Evolutionary conservation across 78 protist genomes (phyloP).

Genomic region (Trichosphaerium sp.): DNA sequence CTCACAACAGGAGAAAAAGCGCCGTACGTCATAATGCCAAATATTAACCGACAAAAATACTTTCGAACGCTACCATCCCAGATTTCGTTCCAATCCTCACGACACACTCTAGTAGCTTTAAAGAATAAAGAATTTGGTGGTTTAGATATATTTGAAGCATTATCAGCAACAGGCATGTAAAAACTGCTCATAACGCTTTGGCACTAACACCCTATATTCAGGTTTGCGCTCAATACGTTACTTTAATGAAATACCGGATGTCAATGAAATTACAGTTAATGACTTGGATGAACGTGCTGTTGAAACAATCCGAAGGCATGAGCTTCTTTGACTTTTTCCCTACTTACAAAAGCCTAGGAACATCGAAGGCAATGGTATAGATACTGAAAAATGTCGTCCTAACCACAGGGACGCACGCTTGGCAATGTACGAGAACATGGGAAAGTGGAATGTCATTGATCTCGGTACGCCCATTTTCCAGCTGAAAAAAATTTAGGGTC

Average conservation of each 20-base stretch:
- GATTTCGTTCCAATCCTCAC: background rate
- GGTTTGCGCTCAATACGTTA: conserved; percentile 86
- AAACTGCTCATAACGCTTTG: too few species aligned
- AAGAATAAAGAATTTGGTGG: background rate
- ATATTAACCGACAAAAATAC: background rate
- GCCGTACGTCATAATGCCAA: background rate
- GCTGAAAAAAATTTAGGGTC: too few species aligned
- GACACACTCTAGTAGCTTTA: background rate
- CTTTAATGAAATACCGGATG: conserved; percentile 54
- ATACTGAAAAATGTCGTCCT: conserved; percentile 16
- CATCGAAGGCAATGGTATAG: conserved; percentile 56
- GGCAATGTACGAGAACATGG: too few species aligned
- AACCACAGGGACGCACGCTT: conserved; percentile 40
- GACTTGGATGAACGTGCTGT: conserved; percentile 82
- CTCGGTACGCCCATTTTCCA: too few species aligned
- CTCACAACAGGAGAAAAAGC: conserved; percentile 2
- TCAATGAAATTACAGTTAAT: conserved; percentile 71
- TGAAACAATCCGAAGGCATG: conserved; percentile 56
- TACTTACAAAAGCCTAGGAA: too few species aligned
- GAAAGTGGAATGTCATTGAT: too few species aligned
- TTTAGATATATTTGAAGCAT: conserved; percentile 96
- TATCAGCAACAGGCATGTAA: conserved; percentile 93
- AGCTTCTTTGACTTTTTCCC: too few species aligned
- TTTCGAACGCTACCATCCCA: background rate
- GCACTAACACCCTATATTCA: background rate